phyloP scores from a whole-genome alignment of 2,329 filamentous ascomycete species.

The Leptographium wingfieldii region DNA sequence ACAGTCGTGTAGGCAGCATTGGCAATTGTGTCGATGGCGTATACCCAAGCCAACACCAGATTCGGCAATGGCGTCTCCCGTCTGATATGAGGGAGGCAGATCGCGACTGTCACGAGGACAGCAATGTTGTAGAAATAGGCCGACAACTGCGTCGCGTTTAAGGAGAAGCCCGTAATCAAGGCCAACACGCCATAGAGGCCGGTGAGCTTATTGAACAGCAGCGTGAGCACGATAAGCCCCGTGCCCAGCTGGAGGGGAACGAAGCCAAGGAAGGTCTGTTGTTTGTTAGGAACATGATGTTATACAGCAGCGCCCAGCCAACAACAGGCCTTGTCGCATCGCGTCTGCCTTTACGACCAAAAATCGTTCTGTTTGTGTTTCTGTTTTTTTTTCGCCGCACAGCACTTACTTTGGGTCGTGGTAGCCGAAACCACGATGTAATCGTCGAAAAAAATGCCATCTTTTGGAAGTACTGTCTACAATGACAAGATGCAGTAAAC shows the following conservation, averaged over 20 bases:
- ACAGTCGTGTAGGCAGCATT: constrained; percentile 72
- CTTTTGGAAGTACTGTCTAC: not conserved
- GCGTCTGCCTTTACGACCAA: not conserved
- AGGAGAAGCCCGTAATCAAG: constrained; percentile 71
- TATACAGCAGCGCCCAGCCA: too few relatives aligned
- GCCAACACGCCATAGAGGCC: constrained; percentile 85
- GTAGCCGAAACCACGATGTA: constrained; percentile 15
- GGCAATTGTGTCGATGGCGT: constrained; percentile 68
- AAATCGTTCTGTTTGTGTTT: not conserved
- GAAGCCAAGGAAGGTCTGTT: constrained; percentile 69
- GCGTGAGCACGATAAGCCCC: constrained; percentile 69
- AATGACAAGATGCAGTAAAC: not conserved
- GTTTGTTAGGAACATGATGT: not conserved
- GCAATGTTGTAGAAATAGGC: constrained; percentile 83
- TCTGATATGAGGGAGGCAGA: constrained; percentile 69
- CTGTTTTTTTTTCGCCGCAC: not conserved
- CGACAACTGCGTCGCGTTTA: constrained; percentile 71
- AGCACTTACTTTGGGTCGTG: constrained; percentile 16
- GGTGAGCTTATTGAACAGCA: constrained; percentile 85
- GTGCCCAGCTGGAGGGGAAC: constrained; percentile 79
- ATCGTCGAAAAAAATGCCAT: constrained; percentile 7
- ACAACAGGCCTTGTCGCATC: not conserved
- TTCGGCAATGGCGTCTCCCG: constrained; percentile 67
- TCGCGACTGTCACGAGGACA: constrained; percentile 53
- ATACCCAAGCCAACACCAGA: constrained; percentile 72